These are phyloP conservation scores for Maudiozyma saulgeensis DNA, from an alignment of 805 yeast species.

Conservation along the genomic window DNA sequence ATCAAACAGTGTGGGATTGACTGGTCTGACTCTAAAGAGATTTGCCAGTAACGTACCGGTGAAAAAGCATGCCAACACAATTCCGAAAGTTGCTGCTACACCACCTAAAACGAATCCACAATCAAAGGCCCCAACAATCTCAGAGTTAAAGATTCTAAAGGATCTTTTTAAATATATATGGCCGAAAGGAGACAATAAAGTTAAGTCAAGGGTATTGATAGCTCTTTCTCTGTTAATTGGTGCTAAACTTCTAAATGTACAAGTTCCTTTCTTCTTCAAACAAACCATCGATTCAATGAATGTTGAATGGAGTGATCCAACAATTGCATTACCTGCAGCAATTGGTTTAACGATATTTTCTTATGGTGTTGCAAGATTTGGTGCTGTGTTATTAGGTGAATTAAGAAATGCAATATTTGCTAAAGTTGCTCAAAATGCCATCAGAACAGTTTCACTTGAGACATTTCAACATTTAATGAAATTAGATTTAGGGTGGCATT, in stretches of 20 bases:
- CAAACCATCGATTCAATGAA: constrained; percentile 87
- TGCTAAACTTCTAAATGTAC: constrained; percentile 82
- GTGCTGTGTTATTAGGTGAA: constrained; percentile 91
- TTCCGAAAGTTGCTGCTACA: background rate
- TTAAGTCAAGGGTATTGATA: constrained; percentile 61
- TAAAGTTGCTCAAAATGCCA: constrained; percentile 88
- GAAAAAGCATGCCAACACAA: background rate
- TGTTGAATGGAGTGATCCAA: constrained; percentile 66
- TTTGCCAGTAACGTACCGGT: background rate
- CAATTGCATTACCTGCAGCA: constrained; percentile 43
- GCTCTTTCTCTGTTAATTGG: constrained; percentile 68
- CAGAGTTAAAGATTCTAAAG: constrained; percentile 44
- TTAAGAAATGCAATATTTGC: constrained; percentile 93
- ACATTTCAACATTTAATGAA: constrained; percentile 77
- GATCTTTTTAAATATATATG: constrained; percentile 64
- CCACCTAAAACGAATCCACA: background rate
- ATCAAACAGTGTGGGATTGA: background rate
- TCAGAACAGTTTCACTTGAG: constrained; percentile 77
- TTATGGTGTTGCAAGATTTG: constrained; percentile 89
- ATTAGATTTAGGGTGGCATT: constrained; percentile 82
- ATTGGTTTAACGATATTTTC: constrained; percentile 67
- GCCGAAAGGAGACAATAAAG: constrained; percentile 65
- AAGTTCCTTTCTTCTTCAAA: constrained; percentile 92
- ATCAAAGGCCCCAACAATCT: constrained; percentile 22
- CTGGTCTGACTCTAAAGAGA: background rate